Percentiles rank a stretch among this genome's conserved stretches.
phyloP scores from a whole-genome alignment of 1,284 basidiomycete genomes.

The Ganoderma multipileum region DNA sequence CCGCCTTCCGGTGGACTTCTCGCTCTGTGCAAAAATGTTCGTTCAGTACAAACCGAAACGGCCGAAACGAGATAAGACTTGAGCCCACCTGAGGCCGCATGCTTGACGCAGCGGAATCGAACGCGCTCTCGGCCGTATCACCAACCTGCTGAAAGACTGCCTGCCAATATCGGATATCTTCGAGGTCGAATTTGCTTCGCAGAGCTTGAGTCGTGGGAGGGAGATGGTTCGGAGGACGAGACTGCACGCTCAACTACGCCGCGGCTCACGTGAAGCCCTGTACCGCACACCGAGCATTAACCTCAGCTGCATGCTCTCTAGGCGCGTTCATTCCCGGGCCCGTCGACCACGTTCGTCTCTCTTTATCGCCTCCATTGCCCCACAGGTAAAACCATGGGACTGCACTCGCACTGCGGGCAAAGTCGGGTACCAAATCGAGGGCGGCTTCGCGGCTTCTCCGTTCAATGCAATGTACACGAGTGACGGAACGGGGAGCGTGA shows the following conservation, averaged over 20 bases:
- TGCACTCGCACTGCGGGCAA: not conserved
- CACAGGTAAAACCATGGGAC: not conserved
- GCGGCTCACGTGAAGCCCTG: not conserved
- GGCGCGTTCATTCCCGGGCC: not conserved
- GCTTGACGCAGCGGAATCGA: slow-evolving; percentile 42
- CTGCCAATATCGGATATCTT: slow-evolving; percentile 48
- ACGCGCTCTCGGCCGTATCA: slow-evolving; percentile 44
- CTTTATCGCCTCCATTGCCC: not conserved
- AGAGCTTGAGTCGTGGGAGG: not conserved
- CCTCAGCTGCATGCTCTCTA: not conserved
- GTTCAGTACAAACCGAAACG: not conserved
- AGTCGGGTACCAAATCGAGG: not conserved
- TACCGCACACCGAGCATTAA: not conserved
- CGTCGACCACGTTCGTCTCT: slow-evolving; percentile 2
- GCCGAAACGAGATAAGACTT: not conserved
- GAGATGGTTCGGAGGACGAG: no score
- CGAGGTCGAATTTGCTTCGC: no score
- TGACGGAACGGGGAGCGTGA: not conserved
- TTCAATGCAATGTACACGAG: not conserved
- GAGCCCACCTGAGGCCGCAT: slow-evolving; percentile 44
- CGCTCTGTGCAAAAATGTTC: not conserved
- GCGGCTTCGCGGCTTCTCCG: not conserved
- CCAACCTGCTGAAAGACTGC: slow-evolving; percentile 47
- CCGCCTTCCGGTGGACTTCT: slow-evolving; percentile 41
- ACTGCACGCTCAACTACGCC: no score